Percentiles rank a stretch among this genome's conserved stretches.
phyloP scores from a whole-genome alignment of 108 stramenopile species.

The Pinguiococcus pyrenoidosus region DNA sequence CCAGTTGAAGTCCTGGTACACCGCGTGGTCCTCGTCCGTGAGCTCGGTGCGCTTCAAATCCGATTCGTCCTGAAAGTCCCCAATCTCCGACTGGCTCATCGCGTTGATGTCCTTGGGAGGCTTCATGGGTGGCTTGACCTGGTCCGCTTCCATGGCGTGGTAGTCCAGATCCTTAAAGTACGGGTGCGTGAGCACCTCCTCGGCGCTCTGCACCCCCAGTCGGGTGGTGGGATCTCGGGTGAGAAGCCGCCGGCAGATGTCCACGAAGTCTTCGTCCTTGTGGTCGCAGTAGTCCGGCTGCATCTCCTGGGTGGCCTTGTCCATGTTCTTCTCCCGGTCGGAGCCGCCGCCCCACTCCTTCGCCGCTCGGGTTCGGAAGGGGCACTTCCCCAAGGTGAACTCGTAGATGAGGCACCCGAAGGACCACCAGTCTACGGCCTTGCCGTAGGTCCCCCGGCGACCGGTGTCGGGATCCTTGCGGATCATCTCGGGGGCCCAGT shows the following conservation, averaged over 20 bases:
- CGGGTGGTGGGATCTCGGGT: constrained; percentile 61
- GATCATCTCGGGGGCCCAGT: constrained; percentile 95
- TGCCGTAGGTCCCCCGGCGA: constrained; percentile 59
- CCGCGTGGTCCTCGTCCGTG: constrained; percentile 11
- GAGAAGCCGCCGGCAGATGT: constrained; percentile 59
- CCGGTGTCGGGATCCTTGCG: constrained; percentile 55
- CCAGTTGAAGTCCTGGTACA: constrained; percentile 33
- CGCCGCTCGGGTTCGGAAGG: constrained; percentile 73
- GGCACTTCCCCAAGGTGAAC: constrained; percentile 75
- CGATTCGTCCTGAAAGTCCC: constrained; percentile 13
- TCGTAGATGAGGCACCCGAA: constrained; percentile 83
- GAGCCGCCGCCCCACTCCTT: constrained; percentile 58
- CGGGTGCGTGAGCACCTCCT: constrained; percentile 81
- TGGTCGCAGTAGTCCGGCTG: constrained; percentile 23
- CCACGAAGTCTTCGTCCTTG: constrained; percentile 56
- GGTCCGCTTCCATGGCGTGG: constrained; percentile 60
- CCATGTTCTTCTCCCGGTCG: constrained; percentile 61
- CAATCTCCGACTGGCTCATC: constrained; percentile 19
- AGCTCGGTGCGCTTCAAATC: neutral
- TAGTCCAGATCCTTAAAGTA: constrained; percentile 68
- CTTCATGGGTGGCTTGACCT: constrained; percentile 56
- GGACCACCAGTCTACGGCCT: constrained; percentile 84
- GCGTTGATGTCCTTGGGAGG: constrained; percentile 86
- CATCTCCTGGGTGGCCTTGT: constrained; percentile 59
- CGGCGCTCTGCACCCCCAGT: constrained; percentile 60